Evolutionary conservation across 441 rosid genomes (phyloP).

Genomic region (Euphorbia corollata): DNA sequence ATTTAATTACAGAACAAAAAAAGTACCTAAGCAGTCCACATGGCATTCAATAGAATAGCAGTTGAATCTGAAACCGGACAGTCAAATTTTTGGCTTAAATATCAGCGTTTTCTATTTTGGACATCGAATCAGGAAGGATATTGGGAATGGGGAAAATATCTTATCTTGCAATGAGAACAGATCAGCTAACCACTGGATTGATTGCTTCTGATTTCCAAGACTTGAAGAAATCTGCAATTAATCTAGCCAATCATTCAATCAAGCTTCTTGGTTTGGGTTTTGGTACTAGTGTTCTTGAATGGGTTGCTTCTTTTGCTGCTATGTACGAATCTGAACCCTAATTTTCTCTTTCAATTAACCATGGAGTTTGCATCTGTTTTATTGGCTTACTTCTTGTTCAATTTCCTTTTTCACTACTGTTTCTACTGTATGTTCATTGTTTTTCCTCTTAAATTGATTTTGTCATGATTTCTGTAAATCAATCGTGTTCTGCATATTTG

Average conservation of each 20-base stretch:
- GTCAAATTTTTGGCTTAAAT: neutral
- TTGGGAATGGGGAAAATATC: conserved; percentile 45
- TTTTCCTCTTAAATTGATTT: neutral
- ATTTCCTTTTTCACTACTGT: neutral
- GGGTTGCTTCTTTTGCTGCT: conserved; percentile 65
- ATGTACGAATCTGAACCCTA: conserved; percentile 32
- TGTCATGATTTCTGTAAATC: too few relatives aligned
- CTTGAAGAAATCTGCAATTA: conserved; percentile 43
- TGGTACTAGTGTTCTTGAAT: conserved; percentile 61
- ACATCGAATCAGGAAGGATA: too few relatives aligned
- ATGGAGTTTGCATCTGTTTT: neutral
- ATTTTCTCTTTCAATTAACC: neutral
- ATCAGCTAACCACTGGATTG: conserved; percentile 28
- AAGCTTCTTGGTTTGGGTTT: conserved; percentile 54
- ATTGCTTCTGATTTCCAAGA: conserved; percentile 46
- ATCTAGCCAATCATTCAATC: conserved; percentile 44
- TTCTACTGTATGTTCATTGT: neutral
- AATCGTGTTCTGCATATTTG: neutral
- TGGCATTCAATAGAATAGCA: too few relatives aligned
- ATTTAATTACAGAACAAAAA: too few relatives aligned
- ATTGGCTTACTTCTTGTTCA: neutral
- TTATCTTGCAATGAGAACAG: conserved; percentile 56
- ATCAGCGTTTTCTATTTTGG: too few relatives aligned
- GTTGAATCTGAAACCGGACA: too few relatives aligned
- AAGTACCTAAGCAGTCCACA: too few relatives aligned